A percentile compares a stretch with the other conserved stretches of the same genome.
These are phyloP conservation scores for Trichoderma koningiopsis DNA, from an alignment of 2,329 filamentous ascomycete species.

Conservation along the genomic window DNA sequence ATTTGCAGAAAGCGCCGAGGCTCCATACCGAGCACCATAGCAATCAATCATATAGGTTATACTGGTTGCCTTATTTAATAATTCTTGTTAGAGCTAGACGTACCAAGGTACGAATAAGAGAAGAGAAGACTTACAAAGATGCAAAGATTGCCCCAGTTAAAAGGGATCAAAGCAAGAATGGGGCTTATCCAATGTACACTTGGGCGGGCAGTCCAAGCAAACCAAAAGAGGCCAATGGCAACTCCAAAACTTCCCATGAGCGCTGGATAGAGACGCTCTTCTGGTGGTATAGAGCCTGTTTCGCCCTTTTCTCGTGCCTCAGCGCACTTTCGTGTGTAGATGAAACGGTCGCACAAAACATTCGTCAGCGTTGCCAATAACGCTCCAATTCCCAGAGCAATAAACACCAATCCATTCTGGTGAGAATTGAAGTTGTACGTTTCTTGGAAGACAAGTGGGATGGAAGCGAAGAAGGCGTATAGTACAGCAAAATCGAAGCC, in stretches of 20 bases:
- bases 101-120: background rate
- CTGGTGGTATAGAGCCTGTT: constrained; percentile 21
- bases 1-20: constrained; percentile 44
- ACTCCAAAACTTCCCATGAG: constrained; percentile 29
- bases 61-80: background rate
- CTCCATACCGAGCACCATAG: constrained; percentile 26
- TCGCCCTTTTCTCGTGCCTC: background rate
- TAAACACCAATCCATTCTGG: constrained; percentile 28
- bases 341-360: constrained; percentile 26
- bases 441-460: constrained; percentile 27
- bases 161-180: constrained; percentile 28
- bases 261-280: constrained; percentile 29
- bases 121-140: constrained; percentile 19
- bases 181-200: constrained; percentile 29
- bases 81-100: background rate
- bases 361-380: constrained; percentile 23
- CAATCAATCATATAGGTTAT: constrained; percentile 31
- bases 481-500: constrained; percentile 54
- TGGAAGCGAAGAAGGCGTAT: constrained; percentile 54
- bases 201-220: constrained; percentile 19
- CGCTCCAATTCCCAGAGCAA: constrained; percentile 26
- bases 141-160: constrained; percentile 26
- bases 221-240: constrained; percentile 30
- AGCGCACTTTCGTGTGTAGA: background rate
- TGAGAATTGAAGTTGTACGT: constrained; percentile 27